phyloP scores from a whole-genome alignment of 1,284 basidiomycete species.

The Exobasidium rhododendri region DNA sequence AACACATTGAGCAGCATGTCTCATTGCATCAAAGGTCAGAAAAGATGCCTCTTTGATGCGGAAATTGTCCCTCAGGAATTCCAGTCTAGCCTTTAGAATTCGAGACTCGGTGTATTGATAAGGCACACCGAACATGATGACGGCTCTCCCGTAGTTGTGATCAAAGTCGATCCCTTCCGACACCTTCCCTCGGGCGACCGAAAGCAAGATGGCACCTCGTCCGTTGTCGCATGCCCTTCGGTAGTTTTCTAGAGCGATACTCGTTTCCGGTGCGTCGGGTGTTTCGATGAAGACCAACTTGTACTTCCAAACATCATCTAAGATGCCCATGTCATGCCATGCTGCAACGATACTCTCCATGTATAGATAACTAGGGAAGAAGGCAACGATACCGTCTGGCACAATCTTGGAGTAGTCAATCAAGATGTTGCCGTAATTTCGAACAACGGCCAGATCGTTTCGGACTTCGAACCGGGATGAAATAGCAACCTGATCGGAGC shows the following conservation, averaged over 20 bases:
- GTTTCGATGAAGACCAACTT: conserved; percentile 99
- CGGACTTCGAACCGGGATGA: conserved; percentile 98
- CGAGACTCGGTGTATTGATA: conserved; percentile 99
- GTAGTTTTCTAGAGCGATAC: conserved; percentile 96
- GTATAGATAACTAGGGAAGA: conserved; percentile 99
- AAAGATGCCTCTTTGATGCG: conserved; percentile 98
- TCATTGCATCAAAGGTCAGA: conserved; percentile 98
- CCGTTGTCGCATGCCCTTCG: conserved; percentile 97
- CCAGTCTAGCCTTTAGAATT: conserved; percentile 92
- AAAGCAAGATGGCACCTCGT: conserved; percentile 89
- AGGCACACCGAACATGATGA: conserved; percentile 99
- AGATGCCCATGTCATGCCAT: conserved; percentile 99
- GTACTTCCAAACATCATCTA: conserved; percentile 99
- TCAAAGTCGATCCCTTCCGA: conserved; percentile 99
- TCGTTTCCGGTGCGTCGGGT: conserved; percentile 97
- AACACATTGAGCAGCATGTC: conserved; percentile 97
- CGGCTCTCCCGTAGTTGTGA: conserved; percentile 90
- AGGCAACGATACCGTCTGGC: conserved; percentile 98
- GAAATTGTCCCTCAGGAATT: conserved; percentile 97
- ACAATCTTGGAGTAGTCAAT: conserved; percentile 97
- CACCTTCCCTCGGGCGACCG: conserved; percentile 97
- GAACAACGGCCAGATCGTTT: conserved; percentile 97
- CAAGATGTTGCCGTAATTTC: conserved; percentile 97
- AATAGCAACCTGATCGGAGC: conserved; percentile 96
- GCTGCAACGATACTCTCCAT: conserved; percentile 99